Evolutionary conservation across 2,329 filamentous ascomycete species (phyloP).

Genomic region (Plectosphaerella cucumerina): DNA sequence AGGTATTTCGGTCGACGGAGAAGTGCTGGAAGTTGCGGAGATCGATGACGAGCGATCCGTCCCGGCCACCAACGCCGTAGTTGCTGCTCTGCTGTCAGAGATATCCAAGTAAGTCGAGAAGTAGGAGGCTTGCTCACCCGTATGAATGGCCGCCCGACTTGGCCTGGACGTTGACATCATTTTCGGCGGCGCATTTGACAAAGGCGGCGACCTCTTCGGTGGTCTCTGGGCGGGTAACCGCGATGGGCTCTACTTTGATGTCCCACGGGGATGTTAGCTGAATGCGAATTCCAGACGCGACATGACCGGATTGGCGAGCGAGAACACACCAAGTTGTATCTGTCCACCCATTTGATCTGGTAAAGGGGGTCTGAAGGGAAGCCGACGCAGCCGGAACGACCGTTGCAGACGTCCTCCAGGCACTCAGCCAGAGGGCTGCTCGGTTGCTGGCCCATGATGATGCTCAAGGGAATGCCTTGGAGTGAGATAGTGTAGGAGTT

Average conservation of each 20-base stretch:
- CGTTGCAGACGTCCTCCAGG: conserved; percentile 40
- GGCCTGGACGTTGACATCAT: conserved; percentile 52
- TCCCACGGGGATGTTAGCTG: conserved; percentile 17
- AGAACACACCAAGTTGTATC: conserved; percentile 40
- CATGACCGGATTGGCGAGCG: too few species aligned
- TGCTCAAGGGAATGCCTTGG: neutral
- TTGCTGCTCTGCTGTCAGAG: neutral
- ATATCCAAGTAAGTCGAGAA: neutral
- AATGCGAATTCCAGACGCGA: too few species aligned
- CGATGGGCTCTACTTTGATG: conserved; percentile 43
- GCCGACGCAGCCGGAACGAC: conserved; percentile 39
- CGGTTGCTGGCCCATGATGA: conserved; percentile 36
- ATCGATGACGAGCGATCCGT: conserved; percentile 51
- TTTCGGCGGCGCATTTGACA: conserved; percentile 50
- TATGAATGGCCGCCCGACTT: conserved; percentile 64
- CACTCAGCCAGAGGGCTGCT: conserved; percentile 39
- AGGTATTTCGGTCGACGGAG: conserved; percentile 45
- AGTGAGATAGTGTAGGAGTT: neutral
- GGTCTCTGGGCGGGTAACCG: conserved; percentile 51
- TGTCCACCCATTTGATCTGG: conserved; percentile 44
- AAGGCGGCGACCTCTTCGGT: conserved; percentile 51
- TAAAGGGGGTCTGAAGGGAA: conserved; percentile 40
- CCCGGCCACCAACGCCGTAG: conserved; percentile 42
- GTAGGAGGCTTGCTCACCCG: conserved; percentile 33
- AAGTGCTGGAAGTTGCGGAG: conserved; percentile 49